Evolutionary conservation across 2,329 filamentous ascomycete species (phyloP).

Genomic region (Dactylonectria macrodidyma): DNA sequence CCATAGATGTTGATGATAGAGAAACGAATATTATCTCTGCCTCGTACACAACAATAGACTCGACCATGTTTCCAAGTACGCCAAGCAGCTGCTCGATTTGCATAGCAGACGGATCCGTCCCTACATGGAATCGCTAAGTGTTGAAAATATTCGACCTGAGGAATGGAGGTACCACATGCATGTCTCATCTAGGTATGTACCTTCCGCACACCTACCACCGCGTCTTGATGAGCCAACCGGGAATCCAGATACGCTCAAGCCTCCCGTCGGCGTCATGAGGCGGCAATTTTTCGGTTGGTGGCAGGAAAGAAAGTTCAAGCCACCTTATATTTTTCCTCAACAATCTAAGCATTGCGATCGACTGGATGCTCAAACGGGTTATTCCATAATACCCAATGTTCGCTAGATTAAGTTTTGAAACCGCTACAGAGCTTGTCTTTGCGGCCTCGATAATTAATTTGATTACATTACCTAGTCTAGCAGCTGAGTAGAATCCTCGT

Average conservation of each 20-base stretch:
- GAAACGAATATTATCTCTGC: not conserved
- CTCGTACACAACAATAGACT: not conserved
- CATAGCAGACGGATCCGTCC: not conserved
- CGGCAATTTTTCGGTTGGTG: not conserved
- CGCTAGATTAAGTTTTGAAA: not conserved
- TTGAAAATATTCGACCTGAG: not conserved
- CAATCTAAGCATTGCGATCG: not conserved
- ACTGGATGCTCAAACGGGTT: not conserved
- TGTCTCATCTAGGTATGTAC: not conserved
- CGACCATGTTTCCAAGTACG: too few relatives aligned
- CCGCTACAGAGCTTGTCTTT: not conserved
- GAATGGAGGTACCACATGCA: not conserved
- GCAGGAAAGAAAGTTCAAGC: not conserved
- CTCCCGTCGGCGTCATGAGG: not conserved
- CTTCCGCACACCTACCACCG: not conserved
- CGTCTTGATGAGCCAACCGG: not conserved
- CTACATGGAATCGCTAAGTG: not conserved
- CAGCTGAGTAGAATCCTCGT: not conserved
- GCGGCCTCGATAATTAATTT: not conserved
- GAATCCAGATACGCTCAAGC: not conserved
- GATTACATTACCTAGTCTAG: not conserved
- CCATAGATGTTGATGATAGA: not conserved
- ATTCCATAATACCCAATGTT: not conserved
- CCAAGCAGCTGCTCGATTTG: not conserved
- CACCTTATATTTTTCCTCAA: not conserved